phyloP scores from a whole-genome alignment of 176 grass and related monocot genomes.

The Areca catechu region DNA sequence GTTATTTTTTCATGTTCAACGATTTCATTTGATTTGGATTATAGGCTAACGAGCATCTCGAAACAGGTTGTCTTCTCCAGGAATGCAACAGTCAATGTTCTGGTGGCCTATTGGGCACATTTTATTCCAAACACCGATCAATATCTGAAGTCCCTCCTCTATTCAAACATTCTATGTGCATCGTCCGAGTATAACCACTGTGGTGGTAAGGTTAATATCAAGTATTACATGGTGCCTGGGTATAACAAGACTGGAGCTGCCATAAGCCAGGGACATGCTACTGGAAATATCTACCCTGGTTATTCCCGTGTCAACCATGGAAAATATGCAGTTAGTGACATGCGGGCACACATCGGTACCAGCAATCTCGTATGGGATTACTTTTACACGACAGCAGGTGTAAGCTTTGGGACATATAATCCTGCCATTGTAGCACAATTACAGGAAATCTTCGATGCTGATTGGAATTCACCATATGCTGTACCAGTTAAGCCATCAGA shows the following conservation, averaged over 20 bases:
- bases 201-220: conserved; percentile 56
- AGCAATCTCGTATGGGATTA: conserved; percentile 94
- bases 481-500: conserved; percentile 37
- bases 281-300: conserved; percentile 48
- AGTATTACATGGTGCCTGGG: conserved; percentile 59
- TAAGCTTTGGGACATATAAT: conserved; percentile 74
- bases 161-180: conserved; percentile 57
- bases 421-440: conserved; percentile 55
- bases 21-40: too few species aligned
- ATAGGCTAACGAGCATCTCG: neutral
- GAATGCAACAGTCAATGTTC: conserved; percentile 60
- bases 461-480: conserved; percentile 77
- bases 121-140: conserved; percentile 58
- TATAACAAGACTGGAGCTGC: conserved; percentile 60
- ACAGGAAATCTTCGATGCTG: conserved; percentile 66
- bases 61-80: conserved; percentile 63
- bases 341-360: conserved; percentile 63
- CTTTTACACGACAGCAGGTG: conserved; percentile 79
- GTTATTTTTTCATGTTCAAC: too few species aligned
- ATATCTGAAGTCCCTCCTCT: conserved; percentile 70
- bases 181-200: conserved; percentile 61
- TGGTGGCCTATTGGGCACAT: conserved; percentile 76
- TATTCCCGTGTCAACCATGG: conserved; percentile 77
- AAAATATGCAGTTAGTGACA: conserved; percentile 70
- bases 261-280: conserved; percentile 9